A percentile compares a stretch with the other conserved stretches of the same genome.
Conservation (phyloP, 345 rosid species). For the Moringa oleifera region DNA sequence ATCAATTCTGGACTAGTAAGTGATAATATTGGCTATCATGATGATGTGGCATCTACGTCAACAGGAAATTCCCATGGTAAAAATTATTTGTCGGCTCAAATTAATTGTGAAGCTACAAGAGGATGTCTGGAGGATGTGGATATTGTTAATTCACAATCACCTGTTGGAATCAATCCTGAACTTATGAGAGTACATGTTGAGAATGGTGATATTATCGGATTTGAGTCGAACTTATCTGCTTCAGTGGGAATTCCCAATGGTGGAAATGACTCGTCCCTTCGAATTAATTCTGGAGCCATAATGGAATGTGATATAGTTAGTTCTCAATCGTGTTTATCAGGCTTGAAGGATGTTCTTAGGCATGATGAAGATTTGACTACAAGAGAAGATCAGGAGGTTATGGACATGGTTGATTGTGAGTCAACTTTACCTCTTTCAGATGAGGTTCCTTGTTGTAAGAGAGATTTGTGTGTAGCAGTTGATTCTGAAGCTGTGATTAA, state of each 20-base stretch:
- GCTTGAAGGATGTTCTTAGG: constrained; percentile 1
- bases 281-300: not conserved
- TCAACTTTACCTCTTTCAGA: not conserved
- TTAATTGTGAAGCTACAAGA: constrained; percentile 11
- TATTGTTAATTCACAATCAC: not conserved
- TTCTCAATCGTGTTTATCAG: constrained; percentile 11
- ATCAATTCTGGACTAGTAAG: constrained; percentile 11
- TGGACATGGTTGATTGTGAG: not conserved
- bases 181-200: not conserved
- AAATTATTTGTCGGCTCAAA: not conserved
- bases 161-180: not conserved
- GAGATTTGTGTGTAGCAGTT: constrained; percentile 3
- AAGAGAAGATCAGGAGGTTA: constrained; percentile 6
- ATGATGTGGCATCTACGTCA: constrained; percentile 15
- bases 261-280: not conserved
- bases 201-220: not conserved
- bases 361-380: constrained; percentile 1
- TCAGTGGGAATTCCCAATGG: not conserved
- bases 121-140: constrained; percentile 7
- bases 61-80: constrained; percentile 7
- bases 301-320: not conserved
- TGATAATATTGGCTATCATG: constrained; percentile 10
- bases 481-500: not conserved
- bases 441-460: not conserved
- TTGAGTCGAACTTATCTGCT: not conserved